Evolutionary conservation across 129 eudicot genomes (phyloP).

Genomic region (Helichrysum umbraculigerum): DNA sequence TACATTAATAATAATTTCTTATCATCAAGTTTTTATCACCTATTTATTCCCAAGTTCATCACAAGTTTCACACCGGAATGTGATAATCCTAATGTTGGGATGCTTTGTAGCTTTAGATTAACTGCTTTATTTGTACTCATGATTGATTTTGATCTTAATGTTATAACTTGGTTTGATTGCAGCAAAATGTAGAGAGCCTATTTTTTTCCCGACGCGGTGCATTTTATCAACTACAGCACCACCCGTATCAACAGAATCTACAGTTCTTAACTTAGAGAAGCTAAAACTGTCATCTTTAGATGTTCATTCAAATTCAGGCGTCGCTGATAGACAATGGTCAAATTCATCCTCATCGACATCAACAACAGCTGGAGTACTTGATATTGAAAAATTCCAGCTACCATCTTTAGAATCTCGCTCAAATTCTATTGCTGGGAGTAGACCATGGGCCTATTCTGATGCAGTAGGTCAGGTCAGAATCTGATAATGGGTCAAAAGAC

Average conservation of each 20-base stretch:
- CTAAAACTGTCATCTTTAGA: conserved; percentile 60
- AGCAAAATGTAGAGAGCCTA: conserved; percentile 65
- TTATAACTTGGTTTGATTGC: conserved; percentile 31
- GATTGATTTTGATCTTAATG: conserved; percentile 20
- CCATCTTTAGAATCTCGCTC: conserved; percentile 61
- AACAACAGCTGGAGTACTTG: conserved; percentile 53
- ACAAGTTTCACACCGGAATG: background rate
- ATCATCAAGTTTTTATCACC: background rate
- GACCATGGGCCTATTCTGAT: conserved; percentile 50
- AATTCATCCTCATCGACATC: conserved; percentile 51
- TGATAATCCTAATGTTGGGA: background rate
- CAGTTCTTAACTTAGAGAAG: conserved; percentile 63
- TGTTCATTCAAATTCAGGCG: conserved; percentile 49
- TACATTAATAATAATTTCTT: background rate
- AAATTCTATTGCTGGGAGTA: conserved; percentile 36
- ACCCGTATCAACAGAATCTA: conserved; percentile 42
- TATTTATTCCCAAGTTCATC: conserved; percentile 1
- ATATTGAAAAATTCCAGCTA: conserved; percentile 57
- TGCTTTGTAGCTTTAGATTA: background rate
- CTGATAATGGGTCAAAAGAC: conserved; percentile 15
- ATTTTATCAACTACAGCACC: conserved; percentile 60
- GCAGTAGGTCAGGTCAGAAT: conserved; percentile 55
- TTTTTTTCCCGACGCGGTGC: conserved; percentile 54
- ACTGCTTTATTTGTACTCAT: conserved; percentile 12
- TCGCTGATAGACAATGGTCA: conserved; percentile 60